Conservation (phyloP, 2,329 filamentous ascomycete genomes). For the Colletotrichum cordylinicola region DNA sequence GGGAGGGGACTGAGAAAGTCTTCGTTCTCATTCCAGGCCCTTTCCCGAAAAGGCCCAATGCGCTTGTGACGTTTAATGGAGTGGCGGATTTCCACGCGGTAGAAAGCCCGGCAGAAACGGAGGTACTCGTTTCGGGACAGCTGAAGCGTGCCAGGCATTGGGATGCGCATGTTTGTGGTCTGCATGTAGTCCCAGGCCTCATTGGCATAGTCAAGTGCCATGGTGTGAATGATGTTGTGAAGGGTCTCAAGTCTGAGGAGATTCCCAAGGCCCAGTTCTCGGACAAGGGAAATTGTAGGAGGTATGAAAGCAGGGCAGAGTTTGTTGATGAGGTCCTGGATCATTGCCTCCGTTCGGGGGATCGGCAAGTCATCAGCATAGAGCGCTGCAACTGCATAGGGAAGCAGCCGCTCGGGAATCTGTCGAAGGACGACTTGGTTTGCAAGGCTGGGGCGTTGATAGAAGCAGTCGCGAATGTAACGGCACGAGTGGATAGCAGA, state of each 20-base stretch:
- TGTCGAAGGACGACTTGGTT: rapidly evolving
- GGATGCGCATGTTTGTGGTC: background rate
- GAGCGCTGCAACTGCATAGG: rapidly evolving
- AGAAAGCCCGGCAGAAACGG: background rate
- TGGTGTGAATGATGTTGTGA: background rate
- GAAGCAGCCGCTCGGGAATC: rapidly evolving
- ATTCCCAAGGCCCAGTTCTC: rapidly evolving
- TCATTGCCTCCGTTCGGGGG: background rate
- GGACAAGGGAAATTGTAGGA: rapidly evolving
- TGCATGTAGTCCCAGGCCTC: background rate
- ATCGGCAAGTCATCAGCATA: background rate
- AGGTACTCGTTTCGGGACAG: background rate
- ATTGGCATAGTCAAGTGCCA: background rate
- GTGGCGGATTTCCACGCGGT: background rate
- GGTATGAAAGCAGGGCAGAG: background rate
- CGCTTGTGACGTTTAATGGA: rapidly evolving
- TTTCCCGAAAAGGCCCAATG: rapidly evolving
- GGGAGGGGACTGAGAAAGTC: rapidly evolving
- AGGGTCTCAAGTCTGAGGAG: rapidly evolving
- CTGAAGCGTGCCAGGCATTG: rapidly evolving
- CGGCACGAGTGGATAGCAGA: rapidly evolving
- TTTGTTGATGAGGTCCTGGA: rapidly evolving
- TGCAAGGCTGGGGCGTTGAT: background rate
- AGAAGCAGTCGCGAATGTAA: rapidly evolving
- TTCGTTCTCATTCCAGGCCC: background rate